A percentile compares a stretch with the other conserved stretches of the same genome.
phyloP scores from a whole-genome alignment of 2,329 filamentous ascomycete genomes.

The Lachnellula willkommii region DNA sequence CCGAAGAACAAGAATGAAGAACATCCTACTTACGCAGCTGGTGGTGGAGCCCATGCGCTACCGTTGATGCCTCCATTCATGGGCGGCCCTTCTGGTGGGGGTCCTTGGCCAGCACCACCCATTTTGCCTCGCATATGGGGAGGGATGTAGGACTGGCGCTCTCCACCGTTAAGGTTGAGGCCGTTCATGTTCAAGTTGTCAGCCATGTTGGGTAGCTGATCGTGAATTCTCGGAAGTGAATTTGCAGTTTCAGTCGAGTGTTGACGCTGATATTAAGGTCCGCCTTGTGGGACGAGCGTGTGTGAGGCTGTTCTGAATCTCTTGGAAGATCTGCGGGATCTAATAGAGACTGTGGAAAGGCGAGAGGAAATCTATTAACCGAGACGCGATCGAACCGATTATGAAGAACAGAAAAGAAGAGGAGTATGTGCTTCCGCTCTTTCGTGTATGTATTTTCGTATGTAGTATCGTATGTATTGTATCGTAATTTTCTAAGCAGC shows the following conservation, averaged over 20 bases:
- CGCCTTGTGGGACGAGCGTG: conserved; percentile 1
- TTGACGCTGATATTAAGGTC: conserved; percentile 10
- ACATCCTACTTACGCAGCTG: conserved; percentile 44
- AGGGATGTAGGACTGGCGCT: conserved; percentile 72
- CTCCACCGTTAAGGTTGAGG: conserved; percentile 55
- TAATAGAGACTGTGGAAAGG: conserved; percentile 22
- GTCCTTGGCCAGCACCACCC: conserved; percentile 30
- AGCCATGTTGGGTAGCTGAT: conserved; percentile 57
- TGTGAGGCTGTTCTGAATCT: conserved; percentile 15
- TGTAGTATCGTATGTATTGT: not conserved
- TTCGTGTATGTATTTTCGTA: not conserved
- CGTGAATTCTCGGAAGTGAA: not conserved
- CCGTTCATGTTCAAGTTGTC: conserved; percentile 79
- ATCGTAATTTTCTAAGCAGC: not conserved
- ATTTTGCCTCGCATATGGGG: conserved; percentile 70
- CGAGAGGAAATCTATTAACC: conserved; percentile 22
- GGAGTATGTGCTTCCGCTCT: conserved; percentile 13
- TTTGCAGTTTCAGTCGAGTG: not conserved
- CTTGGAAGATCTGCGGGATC: conserved; percentile 24
- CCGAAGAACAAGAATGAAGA: not conserved
- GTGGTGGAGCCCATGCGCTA: conserved; percentile 50
- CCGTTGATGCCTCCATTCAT: conserved; percentile 50
- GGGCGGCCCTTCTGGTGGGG: conserved; percentile 19
- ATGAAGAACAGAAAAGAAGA: conserved; percentile 18
- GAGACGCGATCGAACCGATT: conserved; percentile 31